A percentile compares a stretch with the other conserved stretches of the same genome.
phyloP scores from a whole-genome alignment of 495 filamentous ascomycete genomes.

The Annulohypoxylon stygium region DNA sequence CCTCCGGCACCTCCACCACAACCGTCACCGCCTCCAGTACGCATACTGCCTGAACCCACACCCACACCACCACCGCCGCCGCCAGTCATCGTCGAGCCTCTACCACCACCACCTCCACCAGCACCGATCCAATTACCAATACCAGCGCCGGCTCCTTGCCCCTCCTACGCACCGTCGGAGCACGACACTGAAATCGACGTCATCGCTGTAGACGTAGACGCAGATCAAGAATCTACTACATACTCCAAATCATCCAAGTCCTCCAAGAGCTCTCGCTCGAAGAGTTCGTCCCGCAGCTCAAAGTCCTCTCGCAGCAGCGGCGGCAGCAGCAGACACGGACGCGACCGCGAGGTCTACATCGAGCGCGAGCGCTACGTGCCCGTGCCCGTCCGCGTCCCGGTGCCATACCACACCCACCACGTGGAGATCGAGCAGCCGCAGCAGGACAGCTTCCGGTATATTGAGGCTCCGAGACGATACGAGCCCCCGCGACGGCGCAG shows the following conservation, averaged over 20 bases:
- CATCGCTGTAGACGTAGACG: conserved; percentile 66
- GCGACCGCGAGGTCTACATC: conserved; percentile 61
- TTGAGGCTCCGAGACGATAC: conserved; percentile 57
- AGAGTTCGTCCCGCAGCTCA: conserved; percentile 47
- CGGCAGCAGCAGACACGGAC: conserved; percentile 39
- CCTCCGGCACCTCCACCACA: conserved; percentile 47
- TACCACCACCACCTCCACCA: conserved; percentile 34
- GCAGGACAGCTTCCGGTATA: conserved; percentile 62
- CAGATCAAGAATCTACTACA: conserved; percentile 46
- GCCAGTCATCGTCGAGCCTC: conserved; percentile 47
- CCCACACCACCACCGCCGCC: conserved; percentile 42
- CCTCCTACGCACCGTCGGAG: conserved; percentile 39
- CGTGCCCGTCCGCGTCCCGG: conserved; percentile 55
- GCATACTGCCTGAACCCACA: conserved; percentile 14
- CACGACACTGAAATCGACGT: conserved; percentile 61
- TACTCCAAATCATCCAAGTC: conserved; percentile 43
- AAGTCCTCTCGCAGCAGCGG: conserved; percentile 44
- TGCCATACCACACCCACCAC: conserved; percentile 51
- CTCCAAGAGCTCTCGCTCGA: conserved; percentile 43
- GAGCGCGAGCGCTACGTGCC: conserved; percentile 61
- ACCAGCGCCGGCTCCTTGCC: conserved; percentile 36
- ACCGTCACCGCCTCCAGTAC: conserved; percentile 43
- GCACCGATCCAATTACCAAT: conserved; percentile 43
- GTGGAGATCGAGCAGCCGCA: conserved; percentile 43
- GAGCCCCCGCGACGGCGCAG: conserved; percentile 43